Evolutionary conservation across 2,329 filamentous ascomycete genomes (phyloP).

Genomic region (Myriosclerotinia duriaeana): DNA sequence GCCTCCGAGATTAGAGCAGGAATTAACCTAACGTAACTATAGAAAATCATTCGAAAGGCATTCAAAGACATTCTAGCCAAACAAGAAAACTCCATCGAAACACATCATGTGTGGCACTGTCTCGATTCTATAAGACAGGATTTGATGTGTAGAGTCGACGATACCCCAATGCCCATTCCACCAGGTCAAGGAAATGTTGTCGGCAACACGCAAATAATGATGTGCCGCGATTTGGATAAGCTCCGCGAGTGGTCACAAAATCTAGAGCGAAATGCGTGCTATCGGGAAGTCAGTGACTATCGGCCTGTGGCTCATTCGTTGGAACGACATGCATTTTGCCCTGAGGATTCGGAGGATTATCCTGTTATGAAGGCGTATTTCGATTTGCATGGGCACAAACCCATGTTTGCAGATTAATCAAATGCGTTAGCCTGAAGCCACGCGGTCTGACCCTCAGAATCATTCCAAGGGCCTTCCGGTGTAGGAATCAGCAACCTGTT

Average conservation of each 20-base stretch:
- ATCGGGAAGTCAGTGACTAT: neutral
- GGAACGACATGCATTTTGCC: conserved; percentile 4
- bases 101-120: conserved; percentile 1
- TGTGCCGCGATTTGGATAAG: neutral
- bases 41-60: neutral
- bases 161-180: conserved; percentile 2
- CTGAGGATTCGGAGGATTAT: neutral
- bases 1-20: neutral
- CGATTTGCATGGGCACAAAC: neutral
- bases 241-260: neutral
- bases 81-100: neutral
- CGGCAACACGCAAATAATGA: neutral
- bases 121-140: conserved; percentile 1
- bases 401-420: too few relatives aligned
- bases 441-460: too few relatives aligned
- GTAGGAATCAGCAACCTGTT: too few relatives aligned
- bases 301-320: neutral
- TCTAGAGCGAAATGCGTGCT: neutral
- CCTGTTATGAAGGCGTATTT: neutral
- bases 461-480: too few relatives aligned
- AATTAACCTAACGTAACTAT: neutral
- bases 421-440: too few relatives aligned
- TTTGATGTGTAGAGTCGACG: conserved; percentile 7
- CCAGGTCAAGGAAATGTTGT: neutral
- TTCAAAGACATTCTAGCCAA: neutral